These are phyloP conservation scores for Lepidium africanum DNA, from an alignment of 345 rosid genomes.

Conservation along the genomic window DNA sequence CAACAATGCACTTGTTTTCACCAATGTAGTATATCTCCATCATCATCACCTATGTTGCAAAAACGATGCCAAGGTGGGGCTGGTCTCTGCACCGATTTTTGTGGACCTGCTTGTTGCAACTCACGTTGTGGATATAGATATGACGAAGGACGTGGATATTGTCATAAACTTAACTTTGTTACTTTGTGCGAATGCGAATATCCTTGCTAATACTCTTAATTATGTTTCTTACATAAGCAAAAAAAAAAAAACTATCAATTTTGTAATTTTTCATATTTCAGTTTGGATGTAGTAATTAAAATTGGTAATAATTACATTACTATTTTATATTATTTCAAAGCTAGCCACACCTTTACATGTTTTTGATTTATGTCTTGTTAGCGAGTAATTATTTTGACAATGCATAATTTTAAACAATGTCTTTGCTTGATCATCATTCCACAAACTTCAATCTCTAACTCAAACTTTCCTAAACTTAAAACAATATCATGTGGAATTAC, in stretches of 20 bases:
- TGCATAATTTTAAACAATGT: too few relatives aligned
- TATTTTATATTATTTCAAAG: too few relatives aligned
- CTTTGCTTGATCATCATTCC: too few relatives aligned
- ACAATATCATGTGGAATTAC: too few relatives aligned
- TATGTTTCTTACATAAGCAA: background rate
- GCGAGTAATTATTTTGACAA: too few relatives aligned
- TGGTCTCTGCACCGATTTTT: background rate
- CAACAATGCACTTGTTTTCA: background rate
- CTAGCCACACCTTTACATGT: too few relatives aligned
- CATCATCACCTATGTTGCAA: background rate
- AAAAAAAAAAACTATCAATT: background rate
- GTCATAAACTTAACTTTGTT: background rate
- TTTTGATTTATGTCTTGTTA: too few relatives aligned
- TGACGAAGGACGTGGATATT: slow-evolving; percentile 9
- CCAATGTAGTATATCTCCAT: background rate
- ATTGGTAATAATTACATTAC: too few relatives aligned
- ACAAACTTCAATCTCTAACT: too few relatives aligned
- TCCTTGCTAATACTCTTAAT: background rate
- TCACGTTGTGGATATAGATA: slow-evolving; percentile 15
- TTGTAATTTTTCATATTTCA: background rate
- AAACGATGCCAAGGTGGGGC: background rate
- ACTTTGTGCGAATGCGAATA: slow-evolving; percentile 11
- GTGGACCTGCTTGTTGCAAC: slow-evolving; percentile 2
- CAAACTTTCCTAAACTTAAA: too few relatives aligned
- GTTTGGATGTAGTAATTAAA: too few relatives aligned